A percentile compares a stretch with the other conserved stretches of the same genome.
Evolutionary conservation across 2,329 filamentous ascomycete genomes (phyloP).

Genomic region (Akanthomyces dipterigenus): DNA sequence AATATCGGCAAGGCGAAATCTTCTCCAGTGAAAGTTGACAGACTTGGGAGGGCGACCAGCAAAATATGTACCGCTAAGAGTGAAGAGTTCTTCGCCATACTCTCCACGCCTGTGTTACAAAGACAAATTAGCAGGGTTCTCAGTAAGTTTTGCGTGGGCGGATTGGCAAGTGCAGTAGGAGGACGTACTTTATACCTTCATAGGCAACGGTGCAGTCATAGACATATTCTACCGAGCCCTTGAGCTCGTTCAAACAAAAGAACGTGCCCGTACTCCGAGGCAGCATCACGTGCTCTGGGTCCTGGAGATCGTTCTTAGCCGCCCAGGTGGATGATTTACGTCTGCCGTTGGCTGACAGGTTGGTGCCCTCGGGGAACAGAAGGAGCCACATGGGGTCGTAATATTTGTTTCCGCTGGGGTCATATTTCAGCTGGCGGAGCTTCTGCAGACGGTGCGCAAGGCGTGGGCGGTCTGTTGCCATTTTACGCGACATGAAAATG

Average conservation of each 20-base stretch:
- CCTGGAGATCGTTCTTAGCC: constrained; percentile 63
- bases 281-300: constrained; percentile 67
- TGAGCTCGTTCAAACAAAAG: constrained; percentile 72
- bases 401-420: constrained; percentile 47
- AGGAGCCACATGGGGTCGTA: constrained; percentile 84
- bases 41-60: constrained; percentile 86
- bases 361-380: constrained; percentile 83
- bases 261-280: constrained; percentile 75
- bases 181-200: constrained; percentile 79
- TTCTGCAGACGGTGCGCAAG: constrained; percentile 67
- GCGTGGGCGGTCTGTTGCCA: constrained; percentile 71
- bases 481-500: constrained; percentile 87
- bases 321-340: constrained; percentile 69
- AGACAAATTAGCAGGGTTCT: background rate
- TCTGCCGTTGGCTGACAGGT: constrained; percentile 64
- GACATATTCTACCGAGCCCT: constrained; percentile 68
- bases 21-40: constrained; percentile 94
- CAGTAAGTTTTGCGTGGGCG: background rate
- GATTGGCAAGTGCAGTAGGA: background rate
- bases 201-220: constrained; percentile 96
- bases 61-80: constrained; percentile 78
- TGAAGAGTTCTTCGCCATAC: constrained; percentile 89
- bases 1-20: constrained; percentile 74
- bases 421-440: constrained; percentile 52
- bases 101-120: constrained; percentile 55